Evolutionary conservation across 2,329 filamentous ascomycete genomes (phyloP).

Genomic region (Byssochlamys sp.): DNA sequence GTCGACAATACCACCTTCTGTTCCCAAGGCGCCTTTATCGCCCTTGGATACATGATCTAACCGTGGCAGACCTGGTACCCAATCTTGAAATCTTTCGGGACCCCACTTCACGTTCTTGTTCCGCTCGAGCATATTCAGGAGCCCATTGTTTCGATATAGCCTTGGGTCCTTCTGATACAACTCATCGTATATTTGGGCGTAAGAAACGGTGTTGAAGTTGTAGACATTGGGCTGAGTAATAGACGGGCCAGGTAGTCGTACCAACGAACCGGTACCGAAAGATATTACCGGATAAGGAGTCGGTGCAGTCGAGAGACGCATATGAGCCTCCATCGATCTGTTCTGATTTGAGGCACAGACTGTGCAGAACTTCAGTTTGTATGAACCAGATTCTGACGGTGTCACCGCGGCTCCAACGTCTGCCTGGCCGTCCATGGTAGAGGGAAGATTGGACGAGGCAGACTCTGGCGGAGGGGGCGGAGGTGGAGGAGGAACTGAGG

Average conservation of each 20-base stretch:
- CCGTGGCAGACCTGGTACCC: constrained; percentile 76
- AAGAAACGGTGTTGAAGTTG: constrained; percentile 93
- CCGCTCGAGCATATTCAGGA: constrained; percentile 89
- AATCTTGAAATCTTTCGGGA: constrained; percentile 95
- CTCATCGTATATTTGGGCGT: constrained; percentile 88
- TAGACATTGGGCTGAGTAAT: constrained; percentile 95
- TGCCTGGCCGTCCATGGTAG: constrained; percentile 7
- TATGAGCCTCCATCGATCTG: constrained; percentile 98
- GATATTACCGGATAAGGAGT: constrained; percentile 93
- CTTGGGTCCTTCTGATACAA: constrained; percentile 74
- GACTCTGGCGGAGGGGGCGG: constrained; percentile 39
- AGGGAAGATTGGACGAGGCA: constrained; percentile 19
- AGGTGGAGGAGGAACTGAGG: constrained; percentile 40
- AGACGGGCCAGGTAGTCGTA: constrained; percentile 81
- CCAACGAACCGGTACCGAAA: constrained; percentile 89
- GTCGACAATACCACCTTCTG: constrained; percentile 82
- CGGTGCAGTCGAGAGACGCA: constrained; percentile 71
- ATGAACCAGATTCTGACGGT: constrained; percentile 37
- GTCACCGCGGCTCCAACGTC: constrained; percentile 8
- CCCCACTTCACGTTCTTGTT: constrained; percentile 90
- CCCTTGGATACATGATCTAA: constrained; percentile 59
- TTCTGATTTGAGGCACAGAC: constrained; percentile 99
- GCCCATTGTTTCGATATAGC: constrained; percentile 81
- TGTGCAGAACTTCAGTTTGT: constrained; percentile 91
- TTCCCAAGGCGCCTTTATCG: constrained; percentile 67